Base-by-base conservation (phyloP, 257 asterid species). In the Solanum microdontum region DNA sequence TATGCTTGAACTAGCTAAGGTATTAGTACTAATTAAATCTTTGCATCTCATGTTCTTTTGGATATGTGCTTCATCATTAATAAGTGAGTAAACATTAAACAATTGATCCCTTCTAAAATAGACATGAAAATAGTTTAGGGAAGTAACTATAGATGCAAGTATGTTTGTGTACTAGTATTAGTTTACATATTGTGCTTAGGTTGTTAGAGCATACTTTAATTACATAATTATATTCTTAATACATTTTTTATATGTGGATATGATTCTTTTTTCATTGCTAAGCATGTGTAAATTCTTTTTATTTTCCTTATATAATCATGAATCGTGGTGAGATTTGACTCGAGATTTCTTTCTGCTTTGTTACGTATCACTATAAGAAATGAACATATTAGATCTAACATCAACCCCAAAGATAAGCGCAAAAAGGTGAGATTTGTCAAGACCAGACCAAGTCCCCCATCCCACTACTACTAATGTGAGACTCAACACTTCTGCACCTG, bases 1-100 rank as follows among this genome's bases (percentile, higher is more conserved):
- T 77, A 95, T 96, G 98, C 95, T 96, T 84, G 98, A 96, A 91
- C 97, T 96, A 86, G 98, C 98, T 45, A 90, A 93, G 99, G 99
- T 95, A 51, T 51, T 15, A 87, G 17, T 15, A 45, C 12, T 39
- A 13, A 66, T 26, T 26, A 26, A 26, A 14, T 45, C 19, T 45
- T 45, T 45, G 19, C 6, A 45, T 55, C 64, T 48, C 60, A 48
- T 48, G 60, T 14, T 48, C 60, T 6, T 55, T 17, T 55, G n/a
- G 64, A 17, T 17, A 6, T 55, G 64, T 55, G 64, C n/a, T 17
- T 55, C 64, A 55, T 55, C 10, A 17, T 55, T 6, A 17, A 55
- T 55, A 55, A 6, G n/a, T 17, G 64, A 0, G n/a, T 58, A 3
- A 17, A 58, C 28, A 60, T 60, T 60, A 8, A 60, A 23, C 69